These are phyloP conservation scores for Trichodelitschia bisporula DNA, from an alignment of 495 filamentous ascomycete genomes.

Conservation along the genomic window DNA sequence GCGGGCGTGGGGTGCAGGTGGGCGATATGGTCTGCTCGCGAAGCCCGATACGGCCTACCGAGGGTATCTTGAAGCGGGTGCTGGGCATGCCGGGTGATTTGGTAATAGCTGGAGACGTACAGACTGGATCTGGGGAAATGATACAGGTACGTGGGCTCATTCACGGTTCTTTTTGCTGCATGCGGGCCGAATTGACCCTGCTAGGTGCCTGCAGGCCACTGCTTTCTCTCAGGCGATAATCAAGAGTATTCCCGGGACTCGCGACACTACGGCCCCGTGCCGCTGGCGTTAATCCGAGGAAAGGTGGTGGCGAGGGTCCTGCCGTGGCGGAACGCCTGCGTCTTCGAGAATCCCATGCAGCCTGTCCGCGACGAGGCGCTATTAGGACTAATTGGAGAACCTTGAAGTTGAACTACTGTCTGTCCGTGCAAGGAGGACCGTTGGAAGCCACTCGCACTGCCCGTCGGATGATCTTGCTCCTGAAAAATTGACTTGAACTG, in stretches of 20 bases:
- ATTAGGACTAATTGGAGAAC: too few relatives aligned
- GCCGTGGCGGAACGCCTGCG: too few relatives aligned
- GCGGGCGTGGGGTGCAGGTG: slow-evolving; percentile 43
- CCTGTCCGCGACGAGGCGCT: too few relatives aligned
- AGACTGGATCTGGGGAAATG: slow-evolving; percentile 29
- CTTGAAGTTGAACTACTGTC: too few relatives aligned
- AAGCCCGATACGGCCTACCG: slow-evolving; percentile 31
- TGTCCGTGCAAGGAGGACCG: too few relatives aligned
- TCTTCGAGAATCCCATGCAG: too few relatives aligned
- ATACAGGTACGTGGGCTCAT: slow-evolving; percentile 46
- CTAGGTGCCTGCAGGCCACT: slow-evolving; percentile 82
- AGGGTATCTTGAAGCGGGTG: slow-evolving; percentile 55
- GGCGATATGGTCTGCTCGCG: slow-evolving; percentile 64
- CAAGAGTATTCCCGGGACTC: slow-evolving; percentile 63
- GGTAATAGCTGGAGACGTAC: slow-evolving; percentile 42
- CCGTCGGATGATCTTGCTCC: too few relatives aligned
- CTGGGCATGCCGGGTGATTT: slow-evolving; percentile 80
- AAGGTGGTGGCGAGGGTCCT: too few relatives aligned
- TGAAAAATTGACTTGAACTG: too few relatives aligned
- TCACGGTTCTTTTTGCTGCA: too few relatives aligned
- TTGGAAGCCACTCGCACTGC: too few relatives aligned
- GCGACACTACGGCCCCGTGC: slow-evolving; percentile 60
- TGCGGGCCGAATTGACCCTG: too few relatives aligned
- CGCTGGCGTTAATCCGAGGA: slow-evolving; percentile 59
- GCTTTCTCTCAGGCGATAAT: slow-evolving; percentile 76